phyloP scores from a whole-genome alignment of 352 stramenopile genomes.

The Stramenopiles sp. region DNA sequence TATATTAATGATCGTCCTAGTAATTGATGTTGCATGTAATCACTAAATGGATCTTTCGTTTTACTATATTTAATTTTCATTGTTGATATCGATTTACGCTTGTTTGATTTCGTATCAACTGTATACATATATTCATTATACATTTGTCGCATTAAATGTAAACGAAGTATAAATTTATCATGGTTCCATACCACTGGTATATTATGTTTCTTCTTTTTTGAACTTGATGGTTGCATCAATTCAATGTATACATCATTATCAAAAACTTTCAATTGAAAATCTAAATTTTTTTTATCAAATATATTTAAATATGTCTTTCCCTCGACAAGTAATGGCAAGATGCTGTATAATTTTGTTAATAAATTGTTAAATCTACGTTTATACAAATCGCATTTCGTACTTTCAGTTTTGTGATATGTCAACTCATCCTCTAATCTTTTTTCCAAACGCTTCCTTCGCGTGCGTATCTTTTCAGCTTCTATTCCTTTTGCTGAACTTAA shows the following conservation, averaged over 20 bases:
- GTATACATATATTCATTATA: conserved; percentile 47
- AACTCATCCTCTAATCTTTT: neutral
- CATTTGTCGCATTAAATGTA: conserved; percentile 60
- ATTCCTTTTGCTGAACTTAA: neutral
- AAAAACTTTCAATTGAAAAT: neutral
- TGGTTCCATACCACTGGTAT: conserved; percentile 48
- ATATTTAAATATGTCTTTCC: conserved; percentile 57
- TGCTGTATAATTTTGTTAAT: neutral
- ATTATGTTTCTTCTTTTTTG: conserved; percentile 14
- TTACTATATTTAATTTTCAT: conserved; percentile 17
- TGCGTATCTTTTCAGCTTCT: neutral
- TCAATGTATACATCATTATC: conserved; percentile 1
- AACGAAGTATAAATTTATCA: conserved; percentile 43
- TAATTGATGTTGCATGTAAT: conserved; percentile 35
- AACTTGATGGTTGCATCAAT: neutral
- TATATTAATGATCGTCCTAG: conserved; percentile 48
- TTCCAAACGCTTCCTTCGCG: neutral
- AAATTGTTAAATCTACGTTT: neutral
- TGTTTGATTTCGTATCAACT: conserved; percentile 23
- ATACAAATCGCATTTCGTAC: neutral
- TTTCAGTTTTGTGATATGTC: neutral
- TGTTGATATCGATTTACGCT: conserved; percentile 20
- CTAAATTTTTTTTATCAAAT: conserved; percentile 27
- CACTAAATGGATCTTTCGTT: conserved; percentile 48
- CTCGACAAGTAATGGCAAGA: conserved; percentile 47